Base-by-base conservation (phyloP, 2,329 filamentous ascomycete genomes). In the Albifimbria verrucaria region DNA sequence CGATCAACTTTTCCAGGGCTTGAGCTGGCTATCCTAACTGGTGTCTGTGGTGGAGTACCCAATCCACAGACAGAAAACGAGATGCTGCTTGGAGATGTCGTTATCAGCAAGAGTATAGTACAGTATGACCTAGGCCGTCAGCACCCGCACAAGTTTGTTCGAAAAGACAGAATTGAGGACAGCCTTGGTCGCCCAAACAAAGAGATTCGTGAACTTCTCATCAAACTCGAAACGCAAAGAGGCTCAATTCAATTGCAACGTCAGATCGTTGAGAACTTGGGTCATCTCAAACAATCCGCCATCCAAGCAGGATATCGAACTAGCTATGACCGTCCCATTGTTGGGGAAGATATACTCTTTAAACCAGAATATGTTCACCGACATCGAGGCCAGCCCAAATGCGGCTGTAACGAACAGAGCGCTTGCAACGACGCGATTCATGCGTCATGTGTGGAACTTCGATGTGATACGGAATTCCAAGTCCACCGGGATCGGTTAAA, bases 1-100 rank as follows among this genome's bases (percentile, higher is more conserved):
- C 54, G 55, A 0, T 49, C 53, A 3, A 73, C 65, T 39, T 71
- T 67, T 47, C 41, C 49, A 2, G 49, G 57, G 2, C 54, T 73
- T 12, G 56, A 60, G 23, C 61, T 70, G 1, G 67, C 57, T 7
- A 49, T 73, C 3, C 25, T 73, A 1, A 65, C 70, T 3, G 69
- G 70, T 1, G 61, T 73, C 4, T 73, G 66, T 51, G 69, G 68
- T 12, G 68, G 62, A 3, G 52, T 55, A 50, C 55, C 52, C 9
- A 44, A 25, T 3, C n/a, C n/a, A n/a, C n/a, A 50, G 2, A 41
- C 25, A 5, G 28, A 24, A 7, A 26, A 22, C 4, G 59, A 64
- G 52, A 51, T 52, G 6, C 32, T 61, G 2, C 55, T 65, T 1
- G 57, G 65, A n/a, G 63, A 66, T 49, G 60, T 66, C 3, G 48